Conservation (phyloP, 768 basidiomycete genomes). For the Lactifluus piperatus region DNA sequence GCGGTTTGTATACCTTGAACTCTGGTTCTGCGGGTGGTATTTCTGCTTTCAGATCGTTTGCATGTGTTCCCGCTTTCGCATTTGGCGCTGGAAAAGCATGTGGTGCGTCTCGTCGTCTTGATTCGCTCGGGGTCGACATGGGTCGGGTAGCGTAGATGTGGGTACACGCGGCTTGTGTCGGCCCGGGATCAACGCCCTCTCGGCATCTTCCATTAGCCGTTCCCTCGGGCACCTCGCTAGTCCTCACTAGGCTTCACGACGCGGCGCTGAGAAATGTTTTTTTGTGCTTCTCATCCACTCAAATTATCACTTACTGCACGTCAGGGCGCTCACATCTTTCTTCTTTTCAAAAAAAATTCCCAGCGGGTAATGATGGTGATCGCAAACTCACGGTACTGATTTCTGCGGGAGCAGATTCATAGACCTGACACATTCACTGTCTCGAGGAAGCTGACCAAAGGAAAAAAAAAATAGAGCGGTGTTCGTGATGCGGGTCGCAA, state of each 20-base stretch:
- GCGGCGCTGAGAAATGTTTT: too few species aligned
- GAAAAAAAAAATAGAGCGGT: neutral
- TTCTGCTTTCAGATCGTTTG: neutral
- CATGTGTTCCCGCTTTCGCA: neutral
- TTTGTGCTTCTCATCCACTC: too few species aligned
- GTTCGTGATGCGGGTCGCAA: neutral
- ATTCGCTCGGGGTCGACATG: conserved; percentile 2
- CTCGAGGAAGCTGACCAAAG: neutral
- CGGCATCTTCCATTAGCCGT: neutral
- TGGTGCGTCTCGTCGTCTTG: neutral
- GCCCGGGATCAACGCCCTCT: neutral
- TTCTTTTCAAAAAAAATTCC: too few species aligned
- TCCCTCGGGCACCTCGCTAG: too few species aligned
- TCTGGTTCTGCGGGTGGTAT: neutral
- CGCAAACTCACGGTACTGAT: too few species aligned
- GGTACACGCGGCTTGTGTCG: neutral
- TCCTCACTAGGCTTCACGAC: too few species aligned
- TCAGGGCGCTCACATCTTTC: too few species aligned
- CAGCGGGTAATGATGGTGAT: neutral
- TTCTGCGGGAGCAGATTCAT: too few species aligned
- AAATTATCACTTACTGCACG: too few species aligned
- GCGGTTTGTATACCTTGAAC: conserved; percentile 17
- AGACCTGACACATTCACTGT: neutral
- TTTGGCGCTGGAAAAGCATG: neutral
- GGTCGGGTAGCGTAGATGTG: neutral